A percentile compares a stretch with the other conserved stretches of the same genome.
phyloP scores from a whole-genome alignment of 208 protist genomes.

The Crithidia thermophila region DNA sequence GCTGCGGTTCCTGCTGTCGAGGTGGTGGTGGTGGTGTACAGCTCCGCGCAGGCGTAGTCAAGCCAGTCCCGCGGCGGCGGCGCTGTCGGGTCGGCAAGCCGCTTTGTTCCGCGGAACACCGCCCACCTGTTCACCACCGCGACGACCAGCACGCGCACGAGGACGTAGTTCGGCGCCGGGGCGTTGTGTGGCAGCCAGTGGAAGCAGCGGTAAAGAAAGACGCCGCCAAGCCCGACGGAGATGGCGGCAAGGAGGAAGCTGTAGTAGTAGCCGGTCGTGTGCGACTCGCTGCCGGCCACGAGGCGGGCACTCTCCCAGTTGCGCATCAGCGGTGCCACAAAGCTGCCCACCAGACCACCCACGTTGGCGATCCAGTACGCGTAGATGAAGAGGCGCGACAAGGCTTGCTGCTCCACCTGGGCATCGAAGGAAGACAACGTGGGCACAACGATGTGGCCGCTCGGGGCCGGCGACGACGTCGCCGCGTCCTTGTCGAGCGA shows the following conservation, averaged over 20 bases:
- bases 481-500: not conserved
- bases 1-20: not conserved
- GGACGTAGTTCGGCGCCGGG: conserved; percentile 44
- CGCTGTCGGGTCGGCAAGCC: not conserved
- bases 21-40: not conserved
- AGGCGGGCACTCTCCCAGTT: conserved; percentile 35
- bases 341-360: conserved; percentile 59
- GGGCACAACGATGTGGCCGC: not conserved
- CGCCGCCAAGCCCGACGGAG: conserved; percentile 41
- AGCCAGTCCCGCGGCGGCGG: conserved; percentile 19
- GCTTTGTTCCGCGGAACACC: conserved; percentile 1
- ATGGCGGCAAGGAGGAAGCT: conserved; percentile 43
- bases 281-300: conserved; percentile 26
- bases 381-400: conserved; percentile 57
- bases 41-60: conserved; percentile 17
- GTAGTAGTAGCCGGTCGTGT: conserved; percentile 73
- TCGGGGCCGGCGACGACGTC: not conserved
- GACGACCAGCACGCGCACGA: conserved; percentile 47
- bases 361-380: conserved; percentile 62
- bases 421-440: conserved; percentile 2
- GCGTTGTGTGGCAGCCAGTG: conserved; percentile 36
- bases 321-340: conserved; percentile 58
- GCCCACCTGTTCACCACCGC: conserved; percentile 29
- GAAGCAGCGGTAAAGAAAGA: conserved; percentile 34
- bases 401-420: conserved; percentile 22